Conservation (phyloP, 2,329 filamentous ascomycete species). For the Chaetomiaceae sp. region DNA sequence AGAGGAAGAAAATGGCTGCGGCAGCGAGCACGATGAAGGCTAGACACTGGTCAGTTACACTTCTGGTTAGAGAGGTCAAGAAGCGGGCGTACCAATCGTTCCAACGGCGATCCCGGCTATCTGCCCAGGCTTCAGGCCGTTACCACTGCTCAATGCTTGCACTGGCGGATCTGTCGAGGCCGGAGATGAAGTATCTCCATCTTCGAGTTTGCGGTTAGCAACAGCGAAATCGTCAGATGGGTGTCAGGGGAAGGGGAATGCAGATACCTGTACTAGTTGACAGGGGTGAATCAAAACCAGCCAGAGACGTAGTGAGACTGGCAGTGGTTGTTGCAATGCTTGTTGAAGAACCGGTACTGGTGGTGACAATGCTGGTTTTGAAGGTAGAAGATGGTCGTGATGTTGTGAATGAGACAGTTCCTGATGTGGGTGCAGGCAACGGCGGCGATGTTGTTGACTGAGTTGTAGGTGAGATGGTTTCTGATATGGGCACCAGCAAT, state of each 20-base stretch:
- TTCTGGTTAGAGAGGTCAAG: too few species aligned
- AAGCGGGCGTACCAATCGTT: background rate
- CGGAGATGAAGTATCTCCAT: background rate
- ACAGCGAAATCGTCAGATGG: background rate
- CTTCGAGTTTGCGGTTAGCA: background rate
- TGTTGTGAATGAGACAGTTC: background rate
- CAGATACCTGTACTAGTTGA: too few species aligned
- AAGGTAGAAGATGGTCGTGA: background rate
- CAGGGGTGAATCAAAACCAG: too few species aligned
- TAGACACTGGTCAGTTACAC: background rate
- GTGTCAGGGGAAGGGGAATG: background rate
- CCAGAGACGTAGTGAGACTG: background rate
- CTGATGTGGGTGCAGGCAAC: background rate
- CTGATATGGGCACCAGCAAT: too few species aligned
- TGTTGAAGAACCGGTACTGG: background rate
- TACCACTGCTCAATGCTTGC: background rate
- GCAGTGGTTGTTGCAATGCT: background rate
- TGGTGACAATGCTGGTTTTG: background rate
- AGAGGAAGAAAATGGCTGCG: background rate
- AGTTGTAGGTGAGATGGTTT: background rate
- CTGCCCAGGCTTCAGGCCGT: background rate
- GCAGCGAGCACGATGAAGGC: background rate
- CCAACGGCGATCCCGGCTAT: constrained; percentile 5
- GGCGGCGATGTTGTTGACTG: background rate
- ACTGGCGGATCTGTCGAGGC: background rate